Evolutionary conservation across 1,284 basidiomycete genomes (phyloP).

Genomic region (Tilletia walkeri): DNA sequence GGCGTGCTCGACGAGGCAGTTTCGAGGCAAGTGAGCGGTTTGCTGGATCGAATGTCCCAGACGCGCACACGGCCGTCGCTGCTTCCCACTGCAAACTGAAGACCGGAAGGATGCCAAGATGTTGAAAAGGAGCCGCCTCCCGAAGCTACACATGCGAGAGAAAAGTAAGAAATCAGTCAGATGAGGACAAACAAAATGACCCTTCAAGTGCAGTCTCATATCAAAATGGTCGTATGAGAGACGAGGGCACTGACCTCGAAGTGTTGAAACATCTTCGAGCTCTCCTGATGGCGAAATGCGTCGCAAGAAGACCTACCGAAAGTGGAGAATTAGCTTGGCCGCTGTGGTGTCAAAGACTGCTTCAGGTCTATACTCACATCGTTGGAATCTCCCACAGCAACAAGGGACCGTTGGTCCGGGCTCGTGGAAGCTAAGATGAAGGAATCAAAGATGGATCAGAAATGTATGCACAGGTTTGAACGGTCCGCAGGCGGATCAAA

Average conservation of each 20-base stretch:
- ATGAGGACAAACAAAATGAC: too few species aligned
- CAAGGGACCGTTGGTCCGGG: constrained; percentile 75
- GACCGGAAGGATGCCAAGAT: constrained; percentile 74
- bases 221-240: too few species aligned
- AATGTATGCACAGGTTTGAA: neutral
- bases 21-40: constrained; percentile 38
- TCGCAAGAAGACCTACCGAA: constrained; percentile 21
- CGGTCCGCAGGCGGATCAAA: neutral
- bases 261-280: constrained; percentile 31
- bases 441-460: constrained; percentile 18
- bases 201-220: too few species aligned
- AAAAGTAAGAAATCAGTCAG: neutral
- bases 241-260: neutral
- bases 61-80: constrained; percentile 76
- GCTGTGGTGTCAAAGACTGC: too few species aligned
- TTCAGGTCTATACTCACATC: constrained; percentile 65
- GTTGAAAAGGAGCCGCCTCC: constrained; percentile 72
- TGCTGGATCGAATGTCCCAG: constrained; percentile 57
- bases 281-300: constrained; percentile 31
- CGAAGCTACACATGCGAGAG: constrained; percentile 30
- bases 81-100: constrained; percentile 78
- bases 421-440: constrained; percentile 60
- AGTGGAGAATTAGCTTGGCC: neutral
- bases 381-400: constrained; percentile 80
- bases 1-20: constrained; percentile 25